Percentiles rank a stretch among this genome's conserved stretches.
phyloP scores from a whole-genome alignment of 805 yeast genomes.

The Schwanniomyces pseudopolymorphus region DNA sequence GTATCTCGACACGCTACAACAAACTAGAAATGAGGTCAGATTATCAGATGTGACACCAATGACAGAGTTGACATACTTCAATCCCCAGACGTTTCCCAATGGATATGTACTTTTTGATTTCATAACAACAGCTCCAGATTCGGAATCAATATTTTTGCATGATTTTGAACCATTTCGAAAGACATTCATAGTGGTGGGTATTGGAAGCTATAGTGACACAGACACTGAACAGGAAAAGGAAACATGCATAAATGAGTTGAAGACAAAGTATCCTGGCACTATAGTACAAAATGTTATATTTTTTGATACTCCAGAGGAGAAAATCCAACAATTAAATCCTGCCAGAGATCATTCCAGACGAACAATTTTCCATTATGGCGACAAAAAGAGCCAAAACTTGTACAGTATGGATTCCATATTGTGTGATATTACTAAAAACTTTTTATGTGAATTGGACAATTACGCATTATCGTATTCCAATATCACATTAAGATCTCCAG shows the following conservation, averaged over 20 bases:
- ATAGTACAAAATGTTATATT: constrained; percentile 55
- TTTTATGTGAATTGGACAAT: constrained; percentile 61
- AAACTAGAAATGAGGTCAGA: constrained; percentile 58
- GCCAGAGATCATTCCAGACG: constrained; percentile 15
- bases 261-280: constrained; percentile 48
- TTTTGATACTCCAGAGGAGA: constrained; percentile 46
- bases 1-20: constrained; percentile 44
- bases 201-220: constrained; percentile 27
- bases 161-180: constrained; percentile 91
- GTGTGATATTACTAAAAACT: constrained; percentile 68
- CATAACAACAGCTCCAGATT: constrained; percentile 44
- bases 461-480: constrained; percentile 75
- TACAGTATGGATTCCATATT: constrained; percentile 57
- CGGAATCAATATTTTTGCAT: constrained; percentile 65
- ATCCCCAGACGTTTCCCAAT: constrained; percentile 81
- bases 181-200: constrained; percentile 58
- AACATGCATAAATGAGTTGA: constrained; percentile 28
- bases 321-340: constrained; percentile 11
- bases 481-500: constrained; percentile 82
- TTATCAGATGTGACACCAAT: constrained; percentile 75
- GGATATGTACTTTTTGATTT: constrained; percentile 71
- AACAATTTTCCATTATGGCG: constrained; percentile 22
- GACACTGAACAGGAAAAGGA: constrained; percentile 1
- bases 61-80: constrained; percentile 49
- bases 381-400: constrained; percentile 22